Base-by-base conservation (phyloP, 192 early-diverging fungal genomes). In the Podila horticola region DNA sequence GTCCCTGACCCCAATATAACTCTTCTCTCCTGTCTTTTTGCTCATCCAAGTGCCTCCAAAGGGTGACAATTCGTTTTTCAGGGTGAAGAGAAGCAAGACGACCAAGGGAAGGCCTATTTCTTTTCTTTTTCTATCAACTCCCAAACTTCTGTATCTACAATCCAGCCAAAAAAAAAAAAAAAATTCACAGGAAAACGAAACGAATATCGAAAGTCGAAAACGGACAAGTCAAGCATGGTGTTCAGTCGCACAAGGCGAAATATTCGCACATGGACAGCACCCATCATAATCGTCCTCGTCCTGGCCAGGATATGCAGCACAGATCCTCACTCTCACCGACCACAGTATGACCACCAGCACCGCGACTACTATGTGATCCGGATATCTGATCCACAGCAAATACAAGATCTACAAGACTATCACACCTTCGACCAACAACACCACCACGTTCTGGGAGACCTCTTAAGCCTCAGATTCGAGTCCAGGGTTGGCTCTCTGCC, bases 291-390 rank as follows among this genome's bases (percentile, higher is more conserved):
- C 41, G 8, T 45, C 41, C 41, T 45, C 15, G 41, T 45, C 41
- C 41, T 45, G 41, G 15, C 41, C 41, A 45, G 41, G 41, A 45
- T 17, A 45, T 45, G 41, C 15, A 45, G 3, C 38, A 22, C 51
- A 33, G 24, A 33, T 4, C 34, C 5, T 29, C 48, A 72, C 24
- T 30, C 28, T 4, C 50, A 24, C 38, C 11, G 41, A 19, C 69
- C 65, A 63, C 5, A 55, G 3, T 71, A 67, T 29, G 75, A 79
- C 41, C 69, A 79, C 29, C 59, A 67, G 5, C 52, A 48, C 17
- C 41, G 69, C 4, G 33, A 72, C 36, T 79, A 79, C n/a, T 79
- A 79, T 11, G 33, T 79, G 20, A 79, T 79, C 64, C 62, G 57
- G 24, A 65, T 65, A 33, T 31, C 62, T 45, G 52, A 51, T 48